Percentiles rank a stretch among this genome's conserved stretches.
phyloP scores from a whole-genome alignment of 306 rosid genomes.

The Trichosanthes truncata region DNA sequence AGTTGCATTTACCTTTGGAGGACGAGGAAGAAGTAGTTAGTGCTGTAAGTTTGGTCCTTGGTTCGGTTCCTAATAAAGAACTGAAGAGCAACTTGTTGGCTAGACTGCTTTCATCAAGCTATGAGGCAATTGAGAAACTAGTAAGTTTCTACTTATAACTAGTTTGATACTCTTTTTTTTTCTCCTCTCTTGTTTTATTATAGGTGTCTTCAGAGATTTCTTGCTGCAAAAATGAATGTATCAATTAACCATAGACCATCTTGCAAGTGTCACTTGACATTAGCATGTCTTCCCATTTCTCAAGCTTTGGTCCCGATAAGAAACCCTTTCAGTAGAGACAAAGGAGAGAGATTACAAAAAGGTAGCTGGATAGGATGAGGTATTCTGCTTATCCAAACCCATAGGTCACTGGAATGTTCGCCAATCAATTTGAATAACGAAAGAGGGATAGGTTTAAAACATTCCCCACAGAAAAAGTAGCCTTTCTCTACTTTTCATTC shows the following conservation, averaged over 20 bases:
- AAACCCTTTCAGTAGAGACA: not conserved
- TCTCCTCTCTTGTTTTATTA: constrained; percentile 11
- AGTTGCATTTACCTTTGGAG: constrained; percentile 77
- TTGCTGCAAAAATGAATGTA: not conserved
- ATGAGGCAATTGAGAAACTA: constrained; percentile 78
- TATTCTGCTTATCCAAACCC: not conserved
- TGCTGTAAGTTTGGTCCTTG: constrained; percentile 70
- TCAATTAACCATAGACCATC: not conserved
- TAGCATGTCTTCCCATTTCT: not conserved
- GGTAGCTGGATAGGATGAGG: not conserved
- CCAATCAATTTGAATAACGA: not conserved
- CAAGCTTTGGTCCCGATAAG: not conserved
- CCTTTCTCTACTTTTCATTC: no score
- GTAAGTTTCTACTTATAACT: constrained; percentile 36
- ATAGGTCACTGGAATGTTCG: not conserved
- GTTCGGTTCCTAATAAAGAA: constrained; percentile 70
- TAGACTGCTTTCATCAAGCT: constrained; percentile 82
- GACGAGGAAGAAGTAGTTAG: constrained; percentile 92
- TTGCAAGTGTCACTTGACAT: not conserved
- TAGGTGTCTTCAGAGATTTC: constrained; percentile 7
- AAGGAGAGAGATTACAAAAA: not conserved
- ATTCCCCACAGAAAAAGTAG: no score
- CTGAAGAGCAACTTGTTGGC: constrained; percentile 76
- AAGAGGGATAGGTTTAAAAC: not conserved
- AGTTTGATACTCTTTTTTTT: constrained; percentile 9